Evolutionary conservation across 2,329 filamentous ascomycete species (phyloP).

Genomic region (Venturia aucupariae): DNA sequence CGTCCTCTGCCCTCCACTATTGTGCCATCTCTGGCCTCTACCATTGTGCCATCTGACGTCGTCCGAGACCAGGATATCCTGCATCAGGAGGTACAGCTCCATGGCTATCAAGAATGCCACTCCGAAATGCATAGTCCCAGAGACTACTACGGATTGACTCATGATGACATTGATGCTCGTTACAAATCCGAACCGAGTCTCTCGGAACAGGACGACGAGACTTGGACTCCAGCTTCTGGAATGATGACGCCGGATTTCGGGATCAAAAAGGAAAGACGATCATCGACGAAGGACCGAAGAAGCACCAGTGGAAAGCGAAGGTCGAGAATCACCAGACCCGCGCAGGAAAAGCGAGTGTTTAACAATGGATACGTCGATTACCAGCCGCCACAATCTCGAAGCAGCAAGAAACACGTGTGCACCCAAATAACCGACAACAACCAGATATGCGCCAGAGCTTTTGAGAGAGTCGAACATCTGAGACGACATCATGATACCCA

Average conservation of each 20-base stretch:
- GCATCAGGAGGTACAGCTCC: background rate
- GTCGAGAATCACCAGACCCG: background rate
- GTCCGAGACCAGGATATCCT: background rate
- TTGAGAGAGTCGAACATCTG: conserved; percentile 25
- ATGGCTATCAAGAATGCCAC: background rate
- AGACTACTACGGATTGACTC: background rate
- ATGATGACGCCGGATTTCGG: background rate
- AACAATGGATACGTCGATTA: background rate
- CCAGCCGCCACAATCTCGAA: background rate
- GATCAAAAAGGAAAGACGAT: background rate
- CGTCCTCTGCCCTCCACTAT: background rate
- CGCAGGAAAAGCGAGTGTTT: background rate
- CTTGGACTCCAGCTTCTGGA: background rate
- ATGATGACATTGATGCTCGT: background rate
- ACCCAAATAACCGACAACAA: background rate
- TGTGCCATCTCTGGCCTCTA: background rate
- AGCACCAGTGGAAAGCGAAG: background rate
- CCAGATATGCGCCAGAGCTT: conserved; percentile 16
- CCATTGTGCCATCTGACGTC: background rate
- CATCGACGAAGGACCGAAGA: background rate
- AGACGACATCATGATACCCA: conserved; percentile 25
- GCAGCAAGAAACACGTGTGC: conserved; percentile 17
- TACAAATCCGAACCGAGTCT: conserved; percentile 4
- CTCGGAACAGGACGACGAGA: conserved; percentile 4
- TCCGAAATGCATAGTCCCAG: background rate